Percentiles rank a stretch among this genome's conserved stretches.
phyloP scores from a whole-genome alignment of 2,329 filamentous ascomycete genomes.

The Aspergillus persii region DNA sequence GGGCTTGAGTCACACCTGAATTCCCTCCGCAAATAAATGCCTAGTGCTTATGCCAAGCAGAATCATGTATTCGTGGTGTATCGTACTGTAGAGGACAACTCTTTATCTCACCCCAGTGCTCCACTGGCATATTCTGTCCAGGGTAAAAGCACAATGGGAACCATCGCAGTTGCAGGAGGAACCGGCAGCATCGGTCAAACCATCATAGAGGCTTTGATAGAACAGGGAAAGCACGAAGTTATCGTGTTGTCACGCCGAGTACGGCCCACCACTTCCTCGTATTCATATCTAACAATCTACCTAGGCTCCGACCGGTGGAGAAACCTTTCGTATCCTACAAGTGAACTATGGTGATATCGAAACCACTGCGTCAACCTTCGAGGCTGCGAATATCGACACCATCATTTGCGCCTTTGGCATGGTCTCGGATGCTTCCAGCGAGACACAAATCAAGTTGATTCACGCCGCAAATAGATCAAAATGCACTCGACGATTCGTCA shows the following conservation, averaged over 20 bases:
- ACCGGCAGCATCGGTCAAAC: not conserved
- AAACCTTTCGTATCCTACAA: not conserved
- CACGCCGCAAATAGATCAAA: not conserved
- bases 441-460: slow-evolving; percentile 4
- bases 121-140: no score
- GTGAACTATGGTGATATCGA: not conserved
- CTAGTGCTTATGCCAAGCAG: not conserved
- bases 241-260: not conserved
- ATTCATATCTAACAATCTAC: not conserved
- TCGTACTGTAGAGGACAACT: not conserved
- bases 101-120: not conserved
- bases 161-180: not conserved
- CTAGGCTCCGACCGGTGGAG: not conserved
- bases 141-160: not conserved
- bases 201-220: not conserved
- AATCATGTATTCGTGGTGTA: not conserved
- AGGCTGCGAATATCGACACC: not conserved
- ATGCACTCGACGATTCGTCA: slow-evolving; percentile 1
- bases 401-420: slow-evolving; percentile 6
- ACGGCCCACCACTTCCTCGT: not conserved
- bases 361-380: not conserved
- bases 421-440: not conserved
- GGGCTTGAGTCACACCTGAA: not conserved
- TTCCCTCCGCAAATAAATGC: not conserved
- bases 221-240: not conserved